These are phyloP conservation scores for Erodium trifolium DNA, from an alignment of 441 rosid genomes.

Conservation along the genomic window DNA sequence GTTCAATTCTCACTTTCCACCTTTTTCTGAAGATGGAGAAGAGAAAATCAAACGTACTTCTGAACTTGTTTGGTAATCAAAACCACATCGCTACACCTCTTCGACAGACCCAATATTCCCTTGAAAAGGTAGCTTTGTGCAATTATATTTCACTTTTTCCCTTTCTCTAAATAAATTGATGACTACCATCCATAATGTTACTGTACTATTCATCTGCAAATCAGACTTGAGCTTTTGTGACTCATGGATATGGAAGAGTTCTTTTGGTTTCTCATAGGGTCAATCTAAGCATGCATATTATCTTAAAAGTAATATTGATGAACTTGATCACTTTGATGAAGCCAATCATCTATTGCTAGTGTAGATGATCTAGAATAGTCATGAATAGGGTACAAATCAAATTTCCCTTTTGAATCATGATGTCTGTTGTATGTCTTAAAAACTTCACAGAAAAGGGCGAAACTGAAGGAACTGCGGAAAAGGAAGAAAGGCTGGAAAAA, in stretches of 20 bases:
- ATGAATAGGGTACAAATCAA: background rate
- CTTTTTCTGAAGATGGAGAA: constrained; percentile 77
- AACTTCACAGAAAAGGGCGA: constrained; percentile 51
- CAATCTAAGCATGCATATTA: background rate
- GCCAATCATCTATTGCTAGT: background rate
- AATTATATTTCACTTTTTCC: background rate
- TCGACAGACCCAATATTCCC: constrained; percentile 60
- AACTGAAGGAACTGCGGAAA: constrained; percentile 62
- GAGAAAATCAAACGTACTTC: constrained; percentile 44
- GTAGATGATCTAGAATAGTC: background rate
- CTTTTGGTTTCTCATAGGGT: background rate
- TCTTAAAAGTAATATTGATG: background rate
- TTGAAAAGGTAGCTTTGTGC: constrained; percentile 49
- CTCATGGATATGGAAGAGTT: background rate
- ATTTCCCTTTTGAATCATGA: background rate
- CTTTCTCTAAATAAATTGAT: background rate
- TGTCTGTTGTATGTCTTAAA: constrained; percentile 1
- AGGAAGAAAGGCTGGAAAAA: constrained; percentile 67
- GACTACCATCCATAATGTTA: background rate
- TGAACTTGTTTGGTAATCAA: constrained; percentile 61
- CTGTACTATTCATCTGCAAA: background rate
- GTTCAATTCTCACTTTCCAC: constrained; percentile 53
- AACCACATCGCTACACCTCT: constrained; percentile 59
- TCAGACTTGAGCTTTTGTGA: background rate
- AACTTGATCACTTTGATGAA: no score